Evolutionary conservation across 257 asterid species (phyloP).

Genomic region (Gentiana straminea): DNA sequence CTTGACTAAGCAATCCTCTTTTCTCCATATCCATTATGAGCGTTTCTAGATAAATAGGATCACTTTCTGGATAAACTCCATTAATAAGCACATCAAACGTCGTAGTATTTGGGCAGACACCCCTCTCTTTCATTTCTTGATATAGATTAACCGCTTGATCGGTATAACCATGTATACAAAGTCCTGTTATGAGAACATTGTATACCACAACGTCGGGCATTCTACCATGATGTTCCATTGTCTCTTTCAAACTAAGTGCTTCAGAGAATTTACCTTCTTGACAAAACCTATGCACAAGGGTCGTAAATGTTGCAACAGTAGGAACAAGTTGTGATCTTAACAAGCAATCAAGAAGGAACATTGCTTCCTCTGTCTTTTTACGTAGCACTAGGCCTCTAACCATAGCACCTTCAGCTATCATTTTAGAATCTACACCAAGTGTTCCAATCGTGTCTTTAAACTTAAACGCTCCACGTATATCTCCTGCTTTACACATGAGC

Average conservation of each 20-base stretch:
- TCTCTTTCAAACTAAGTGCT: constrained; percentile 42
- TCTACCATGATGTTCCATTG: constrained; percentile 64
- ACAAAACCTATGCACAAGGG: constrained; percentile 64
- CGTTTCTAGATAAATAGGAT: constrained; percentile 32
- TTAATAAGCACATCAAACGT: constrained; percentile 44
- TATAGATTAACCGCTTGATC: constrained; percentile 45
- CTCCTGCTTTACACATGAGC: constrained; percentile 67
- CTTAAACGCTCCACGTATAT: constrained; percentile 44
- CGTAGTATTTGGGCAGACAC: constrained; percentile 47
- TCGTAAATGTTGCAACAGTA: constrained; percentile 64
- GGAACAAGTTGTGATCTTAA: constrained; percentile 43
- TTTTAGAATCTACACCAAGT: constrained; percentile 32
- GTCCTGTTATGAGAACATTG: constrained; percentile 63
- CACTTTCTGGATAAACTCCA: constrained; percentile 33
- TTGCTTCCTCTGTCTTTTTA: constrained; percentile 65
- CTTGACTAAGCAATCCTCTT: constrained; percentile 43
- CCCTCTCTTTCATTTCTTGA: constrained; percentile 69
- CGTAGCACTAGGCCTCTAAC: constrained; percentile 66
- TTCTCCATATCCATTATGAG: constrained; percentile 54
- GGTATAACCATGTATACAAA: constrained; percentile 33
- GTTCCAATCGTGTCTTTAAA: constrained; percentile 51
- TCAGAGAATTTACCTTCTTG: constrained; percentile 36
- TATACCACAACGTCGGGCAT: constrained; percentile 65
- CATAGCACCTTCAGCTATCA: constrained; percentile 56
- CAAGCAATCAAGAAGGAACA: constrained; percentile 48